phyloP scores from a whole-genome alignment of 164 flowering plant genomes.

The Chimonanthus praecox region DNA sequence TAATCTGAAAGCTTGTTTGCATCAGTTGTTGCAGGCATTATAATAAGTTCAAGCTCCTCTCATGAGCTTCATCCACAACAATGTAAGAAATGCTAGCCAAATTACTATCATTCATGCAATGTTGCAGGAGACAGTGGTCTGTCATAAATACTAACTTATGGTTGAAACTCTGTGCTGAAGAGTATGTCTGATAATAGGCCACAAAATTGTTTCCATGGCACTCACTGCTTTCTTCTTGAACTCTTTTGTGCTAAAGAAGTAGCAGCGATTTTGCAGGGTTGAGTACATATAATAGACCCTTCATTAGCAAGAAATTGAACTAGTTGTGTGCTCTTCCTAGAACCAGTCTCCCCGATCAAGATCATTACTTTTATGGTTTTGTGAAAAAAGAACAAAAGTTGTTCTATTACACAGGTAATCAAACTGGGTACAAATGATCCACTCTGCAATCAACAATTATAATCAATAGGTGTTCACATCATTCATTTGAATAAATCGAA shows the following conservation, averaged over 20 bases:
- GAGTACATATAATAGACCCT: slow-evolving; percentile 72
- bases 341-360: slow-evolving; percentile 94
- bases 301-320: slow-evolving; percentile 68
- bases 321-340: slow-evolving; percentile 94
- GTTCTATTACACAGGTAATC: too few relatives aligned
- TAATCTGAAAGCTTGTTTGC: too few relatives aligned
- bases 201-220: slow-evolving; percentile 58
- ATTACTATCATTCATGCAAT: slow-evolving; percentile 62
- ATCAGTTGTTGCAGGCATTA: too few relatives aligned
- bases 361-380: slow-evolving; percentile 48
- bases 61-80: too few relatives aligned
- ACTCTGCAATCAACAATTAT: too few relatives aligned
- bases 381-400: not conserved
- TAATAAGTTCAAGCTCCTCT: too few relatives aligned
- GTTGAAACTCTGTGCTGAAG: slow-evolving; percentile 38
- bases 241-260: slow-evolving; percentile 66
- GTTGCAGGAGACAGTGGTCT: slow-evolving; percentile 70
- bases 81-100: slow-evolving; percentile 62
- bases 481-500: too few relatives aligned
- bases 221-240: slow-evolving; percentile 65
- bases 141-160: slow-evolving; percentile 68
- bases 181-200: slow-evolving; percentile 41
- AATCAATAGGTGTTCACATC: too few relatives aligned
- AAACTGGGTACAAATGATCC: too few relatives aligned
- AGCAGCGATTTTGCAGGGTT: slow-evolving; percentile 95